These are phyloP conservation scores for Lyophyllum atratum DNA, from an alignment of 768 basidiomycete species.

Conservation along the genomic window DNA sequence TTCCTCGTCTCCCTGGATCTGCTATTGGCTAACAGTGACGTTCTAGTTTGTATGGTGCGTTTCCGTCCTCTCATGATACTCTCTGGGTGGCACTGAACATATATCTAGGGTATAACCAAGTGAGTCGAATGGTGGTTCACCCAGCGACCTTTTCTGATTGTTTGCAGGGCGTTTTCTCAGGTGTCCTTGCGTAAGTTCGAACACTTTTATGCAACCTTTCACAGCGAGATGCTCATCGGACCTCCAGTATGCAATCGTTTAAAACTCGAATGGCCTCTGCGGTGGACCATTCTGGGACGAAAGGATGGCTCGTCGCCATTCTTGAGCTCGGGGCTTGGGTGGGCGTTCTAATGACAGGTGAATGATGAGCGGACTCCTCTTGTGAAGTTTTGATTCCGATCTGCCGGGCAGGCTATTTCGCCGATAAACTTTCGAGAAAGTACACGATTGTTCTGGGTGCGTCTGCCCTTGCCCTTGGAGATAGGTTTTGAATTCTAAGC, in stretches of 20 bases:
- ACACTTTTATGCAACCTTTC: neutral
- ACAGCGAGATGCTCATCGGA: neutral
- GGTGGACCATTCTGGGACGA: slow-evolving; percentile 49
- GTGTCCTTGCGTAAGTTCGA: slow-evolving; percentile 56
- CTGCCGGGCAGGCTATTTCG: slow-evolving; percentile 47
- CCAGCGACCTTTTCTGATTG: neutral
- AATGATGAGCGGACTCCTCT: neutral
- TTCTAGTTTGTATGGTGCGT: slow-evolving; percentile 60
- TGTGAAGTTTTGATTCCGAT: neutral
- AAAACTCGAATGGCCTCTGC: slow-evolving; percentile 56
- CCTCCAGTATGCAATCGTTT: slow-evolving; percentile 50
- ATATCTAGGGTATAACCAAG: slow-evolving; percentile 63
- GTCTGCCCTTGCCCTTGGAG: slow-evolving; percentile 7
- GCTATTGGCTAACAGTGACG: neutral
- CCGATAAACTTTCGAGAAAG: slow-evolving; percentile 74
- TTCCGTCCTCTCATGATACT: slow-evolving; percentile 13
- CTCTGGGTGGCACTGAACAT: neutral
- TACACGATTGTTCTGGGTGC: slow-evolving; percentile 66
- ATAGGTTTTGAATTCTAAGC: slow-evolving; percentile 3
- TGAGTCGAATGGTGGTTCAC: slow-evolving; percentile 17
- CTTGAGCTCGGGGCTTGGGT: slow-evolving; percentile 78
- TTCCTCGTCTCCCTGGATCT: neutral
- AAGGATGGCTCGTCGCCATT: slow-evolving; percentile 76
- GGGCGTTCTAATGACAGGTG: slow-evolving; percentile 70
- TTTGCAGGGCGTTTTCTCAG: slow-evolving; percentile 70